Evolutionary conservation across 164 flowering plant species (phyloP).

Genomic region (Vitis rupestris): DNA sequence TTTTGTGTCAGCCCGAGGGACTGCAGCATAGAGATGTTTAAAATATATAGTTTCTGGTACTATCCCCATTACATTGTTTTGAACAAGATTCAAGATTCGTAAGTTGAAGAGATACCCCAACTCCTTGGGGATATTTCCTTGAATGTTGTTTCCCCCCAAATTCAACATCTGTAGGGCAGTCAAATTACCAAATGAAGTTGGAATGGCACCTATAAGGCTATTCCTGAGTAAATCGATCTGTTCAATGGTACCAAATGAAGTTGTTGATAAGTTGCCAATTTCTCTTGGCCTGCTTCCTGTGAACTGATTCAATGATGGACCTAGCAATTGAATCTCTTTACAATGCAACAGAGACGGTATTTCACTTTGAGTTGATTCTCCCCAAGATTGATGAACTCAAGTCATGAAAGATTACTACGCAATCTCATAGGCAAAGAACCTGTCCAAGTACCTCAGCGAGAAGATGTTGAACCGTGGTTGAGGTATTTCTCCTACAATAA

Average conservation of each 20-base stretch:
- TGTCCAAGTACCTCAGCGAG: not conserved
- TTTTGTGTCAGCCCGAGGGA: no score
- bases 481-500: not conserved
- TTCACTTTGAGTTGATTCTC: constrained; percentile 5
- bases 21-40: no score
- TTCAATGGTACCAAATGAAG: not conserved
- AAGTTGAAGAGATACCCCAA: constrained; percentile 6
- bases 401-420: not conserved
- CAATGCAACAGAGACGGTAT: not conserved
- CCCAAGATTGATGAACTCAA: not conserved
- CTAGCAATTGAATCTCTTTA: not conserved
- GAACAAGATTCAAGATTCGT: not conserved
- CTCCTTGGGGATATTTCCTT: not conserved
- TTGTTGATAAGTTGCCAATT: not conserved
- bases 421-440: constrained; percentile 7
- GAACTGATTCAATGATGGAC: not conserved
- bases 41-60: constrained; percentile 1
- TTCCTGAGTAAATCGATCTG: not conserved
- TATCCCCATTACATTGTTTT: constrained; percentile 6
- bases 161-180: no score
- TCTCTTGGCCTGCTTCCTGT: not conserved
- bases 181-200: no score
- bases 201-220: not conserved
- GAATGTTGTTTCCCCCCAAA: no score
- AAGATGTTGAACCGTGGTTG: constrained; percentile 13